Evolutionary conservation across 495 filamentous ascomycete genomes (phyloP).

Genomic region (Hypoxylon lenormandii): DNA sequence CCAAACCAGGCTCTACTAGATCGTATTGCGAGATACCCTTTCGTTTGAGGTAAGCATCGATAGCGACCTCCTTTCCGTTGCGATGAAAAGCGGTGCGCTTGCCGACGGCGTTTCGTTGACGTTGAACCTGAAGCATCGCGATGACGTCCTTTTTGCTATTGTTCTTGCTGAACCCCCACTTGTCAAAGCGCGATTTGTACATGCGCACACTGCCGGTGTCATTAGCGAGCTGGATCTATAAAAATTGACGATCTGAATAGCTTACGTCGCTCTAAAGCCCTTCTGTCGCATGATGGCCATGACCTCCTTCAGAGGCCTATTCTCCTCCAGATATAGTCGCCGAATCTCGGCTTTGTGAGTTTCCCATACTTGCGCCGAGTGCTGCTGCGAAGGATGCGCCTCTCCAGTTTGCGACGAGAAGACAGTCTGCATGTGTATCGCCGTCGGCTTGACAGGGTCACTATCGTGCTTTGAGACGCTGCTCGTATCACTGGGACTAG

Average conservation of each 20-base stretch:
- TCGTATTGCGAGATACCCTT: constrained; percentile 56
- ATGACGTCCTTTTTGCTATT: constrained; percentile 54
- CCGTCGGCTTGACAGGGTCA: constrained; percentile 37
- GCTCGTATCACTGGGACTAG: constrained; percentile 31
- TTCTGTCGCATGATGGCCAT: constrained; percentile 54
- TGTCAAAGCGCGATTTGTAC: constrained; percentile 54
- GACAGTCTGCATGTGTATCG: constrained; percentile 49
- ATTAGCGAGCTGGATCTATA: constrained; percentile 32
- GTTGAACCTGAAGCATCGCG: constrained; percentile 54
- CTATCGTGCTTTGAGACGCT: constrained; percentile 34
- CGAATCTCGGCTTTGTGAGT: constrained; percentile 52
- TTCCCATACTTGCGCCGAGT: constrained; percentile 52
- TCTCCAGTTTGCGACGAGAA: constrained; percentile 53
- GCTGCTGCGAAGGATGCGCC: constrained; percentile 50
- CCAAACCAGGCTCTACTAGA: constrained; percentile 51
- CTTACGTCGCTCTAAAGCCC: constrained; percentile 56
- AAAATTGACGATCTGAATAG: constrained; percentile 5
- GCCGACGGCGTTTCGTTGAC: constrained; percentile 53
- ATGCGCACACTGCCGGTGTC: constrained; percentile 44
- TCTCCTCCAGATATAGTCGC: constrained; percentile 52
- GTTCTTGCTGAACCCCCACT: constrained; percentile 54
- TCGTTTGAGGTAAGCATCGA: constrained; percentile 54
- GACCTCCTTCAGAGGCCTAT: constrained; percentile 52
- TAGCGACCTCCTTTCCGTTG: constrained; percentile 53
- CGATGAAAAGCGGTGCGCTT: constrained; percentile 54